A percentile compares a stretch with the other conserved stretches of the same genome.
Conservation (phyloP, 73 alveolate genomes). For the Blepharisma stoltei region DNA sequence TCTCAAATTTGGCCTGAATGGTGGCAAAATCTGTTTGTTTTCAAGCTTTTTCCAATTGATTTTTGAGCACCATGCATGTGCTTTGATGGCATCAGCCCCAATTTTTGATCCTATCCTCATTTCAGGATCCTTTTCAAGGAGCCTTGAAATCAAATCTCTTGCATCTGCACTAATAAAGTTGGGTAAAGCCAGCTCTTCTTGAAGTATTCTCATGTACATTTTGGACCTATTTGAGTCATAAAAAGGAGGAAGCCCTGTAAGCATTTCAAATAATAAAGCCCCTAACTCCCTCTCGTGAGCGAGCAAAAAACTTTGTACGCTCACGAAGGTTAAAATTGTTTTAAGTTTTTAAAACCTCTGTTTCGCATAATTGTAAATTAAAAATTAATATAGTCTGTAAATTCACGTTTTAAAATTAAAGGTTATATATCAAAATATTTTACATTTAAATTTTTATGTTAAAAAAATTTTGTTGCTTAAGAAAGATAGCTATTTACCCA, state of each 20-base stretch:
- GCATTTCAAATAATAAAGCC: slow-evolving; percentile 89
- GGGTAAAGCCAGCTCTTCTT: slow-evolving; percentile 57
- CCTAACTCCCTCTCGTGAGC: too few relatives aligned
- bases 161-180: slow-evolving; percentile 38
- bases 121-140: slow-evolving; percentile 24
- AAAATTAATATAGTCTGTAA: too few relatives aligned
- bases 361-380: too few relatives aligned
- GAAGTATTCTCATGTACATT: slow-evolving; percentile 57
- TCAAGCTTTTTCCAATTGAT: slow-evolving; percentile 18
- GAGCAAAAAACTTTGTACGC: too few relatives aligned
- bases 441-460: too few relatives aligned
- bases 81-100: slow-evolving; percentile 25
- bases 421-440: too few relatives aligned
- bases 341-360: too few relatives aligned
- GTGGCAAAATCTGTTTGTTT: slow-evolving; percentile 6
- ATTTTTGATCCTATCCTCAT: slow-evolving; percentile 7
- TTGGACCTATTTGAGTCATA: slow-evolving; percentile 59
- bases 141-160: slow-evolving; percentile 6
- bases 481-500: too few relatives aligned
- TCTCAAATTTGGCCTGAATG: slow-evolving; percentile 26
- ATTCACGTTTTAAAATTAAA: too few relatives aligned
- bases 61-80: slow-evolving; percentile 16
- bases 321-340: too few relatives aligned
- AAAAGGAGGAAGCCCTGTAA: slow-evolving; percentile 93
- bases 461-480: too few relatives aligned